Evolutionary conservation across 2,329 filamentous ascomycete species (phyloP).

Genomic region (Truncatella angustata): DNA sequence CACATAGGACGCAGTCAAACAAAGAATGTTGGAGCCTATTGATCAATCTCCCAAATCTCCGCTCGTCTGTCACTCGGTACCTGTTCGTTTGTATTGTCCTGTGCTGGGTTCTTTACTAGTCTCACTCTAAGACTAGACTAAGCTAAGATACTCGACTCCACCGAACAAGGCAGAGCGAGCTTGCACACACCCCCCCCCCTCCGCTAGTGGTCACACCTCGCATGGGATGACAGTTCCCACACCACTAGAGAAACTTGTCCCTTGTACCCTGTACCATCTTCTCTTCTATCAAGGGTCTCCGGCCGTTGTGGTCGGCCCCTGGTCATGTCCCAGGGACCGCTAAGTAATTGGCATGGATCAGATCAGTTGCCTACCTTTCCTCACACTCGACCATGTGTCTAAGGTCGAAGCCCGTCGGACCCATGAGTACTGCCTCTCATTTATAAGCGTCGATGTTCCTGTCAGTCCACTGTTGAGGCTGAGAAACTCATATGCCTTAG

Average conservation of each 20-base stretch:
- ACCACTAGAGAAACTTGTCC: not conserved
- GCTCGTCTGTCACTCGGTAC: not conserved
- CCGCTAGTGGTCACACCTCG: not conserved
- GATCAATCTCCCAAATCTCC: constrained; percentile 9
- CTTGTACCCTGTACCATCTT: constrained; percentile 9
- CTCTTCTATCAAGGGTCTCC: not conserved
- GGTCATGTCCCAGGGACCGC: not conserved
- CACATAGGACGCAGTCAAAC: constrained; percentile 5
- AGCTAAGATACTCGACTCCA: constrained; percentile 7
- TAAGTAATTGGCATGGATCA: not conserved
- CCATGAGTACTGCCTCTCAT: constrained; percentile 13
- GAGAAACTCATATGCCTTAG: constrained; percentile 8
- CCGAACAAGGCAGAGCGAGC: not conserved
- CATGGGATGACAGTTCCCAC: not conserved
- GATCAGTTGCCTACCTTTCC: constrained; percentile 3
- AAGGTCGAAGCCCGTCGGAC: constrained; percentile 6
- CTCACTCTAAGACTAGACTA: not conserved
- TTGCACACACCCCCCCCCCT: not conserved
- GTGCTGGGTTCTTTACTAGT: not conserved
- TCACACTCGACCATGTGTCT: constrained; percentile 8
- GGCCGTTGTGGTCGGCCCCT: not conserved
- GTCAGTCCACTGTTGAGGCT: constrained; percentile 11
- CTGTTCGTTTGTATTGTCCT: not conserved
- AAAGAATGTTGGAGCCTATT: constrained; percentile 13
- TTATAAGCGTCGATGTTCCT: constrained; percentile 12